These are phyloP conservation scores for Venturia nashicola DNA, from an alignment of 2,329 filamentous ascomycete genomes.

Conservation along the genomic window DNA sequence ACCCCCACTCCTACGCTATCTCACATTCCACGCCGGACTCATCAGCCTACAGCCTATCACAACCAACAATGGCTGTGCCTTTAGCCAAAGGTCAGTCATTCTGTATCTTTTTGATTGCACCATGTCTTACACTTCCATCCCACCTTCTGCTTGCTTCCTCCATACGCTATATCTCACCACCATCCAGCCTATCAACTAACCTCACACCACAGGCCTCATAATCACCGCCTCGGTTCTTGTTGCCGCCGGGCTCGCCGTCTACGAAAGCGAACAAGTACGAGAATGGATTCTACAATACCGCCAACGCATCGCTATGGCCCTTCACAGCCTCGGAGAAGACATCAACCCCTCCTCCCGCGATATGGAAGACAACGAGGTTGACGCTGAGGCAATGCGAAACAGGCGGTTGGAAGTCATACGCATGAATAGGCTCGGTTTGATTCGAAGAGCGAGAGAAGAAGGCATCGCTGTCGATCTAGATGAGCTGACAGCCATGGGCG, in stretches of 20 bases:
- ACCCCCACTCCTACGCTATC: not conserved
- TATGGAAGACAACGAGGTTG: constrained; percentile 14
- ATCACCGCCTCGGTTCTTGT: constrained; percentile 49
- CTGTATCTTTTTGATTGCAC: not conserved
- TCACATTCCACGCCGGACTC: not conserved
- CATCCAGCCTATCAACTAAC: not conserved
- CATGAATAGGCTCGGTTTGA: constrained; percentile 23
- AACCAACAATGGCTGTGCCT: not conserved
- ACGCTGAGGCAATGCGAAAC: constrained; percentile 14
- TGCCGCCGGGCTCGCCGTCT: constrained; percentile 49
- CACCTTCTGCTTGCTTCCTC: too few species aligned
- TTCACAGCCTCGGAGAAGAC: constrained; percentile 48
- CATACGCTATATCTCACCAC: too few species aligned
- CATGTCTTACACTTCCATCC: too few species aligned
- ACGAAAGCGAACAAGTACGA: constrained; percentile 51
- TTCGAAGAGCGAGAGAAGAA: constrained; percentile 24
- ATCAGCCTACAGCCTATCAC: not conserved
- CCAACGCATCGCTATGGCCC: constrained; percentile 46
- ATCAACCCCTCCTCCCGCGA: constrained; percentile 31
- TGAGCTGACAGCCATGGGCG: constrained; percentile 23
- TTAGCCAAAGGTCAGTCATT: not conserved
- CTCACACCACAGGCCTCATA: constrained; percentile 21
- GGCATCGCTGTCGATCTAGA: constrained; percentile 29
- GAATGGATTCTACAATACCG: constrained; percentile 50
- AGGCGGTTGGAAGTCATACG: constrained; percentile 22